A percentile compares a stretch with the other conserved stretches of the same genome.
phyloP scores from a whole-genome alignment of 352 stramenopile species.

The Aphanomyces cochlioides region DNA sequence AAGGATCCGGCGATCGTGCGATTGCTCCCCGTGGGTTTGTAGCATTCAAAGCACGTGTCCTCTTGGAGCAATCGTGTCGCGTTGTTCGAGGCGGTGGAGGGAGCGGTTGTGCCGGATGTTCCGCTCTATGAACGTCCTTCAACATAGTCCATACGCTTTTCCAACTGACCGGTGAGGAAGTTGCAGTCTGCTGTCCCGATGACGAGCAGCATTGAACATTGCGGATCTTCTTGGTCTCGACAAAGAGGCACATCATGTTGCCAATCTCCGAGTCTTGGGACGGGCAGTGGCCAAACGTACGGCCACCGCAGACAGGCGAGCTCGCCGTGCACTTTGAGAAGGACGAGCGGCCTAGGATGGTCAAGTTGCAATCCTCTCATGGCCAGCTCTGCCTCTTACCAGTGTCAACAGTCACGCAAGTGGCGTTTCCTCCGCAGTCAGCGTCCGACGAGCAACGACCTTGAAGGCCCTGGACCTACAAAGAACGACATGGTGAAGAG shows the following conservation, averaged over 20 bases:
- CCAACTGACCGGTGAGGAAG: no score
- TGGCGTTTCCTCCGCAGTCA: neutral
- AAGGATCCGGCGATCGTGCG: conserved; percentile 2
- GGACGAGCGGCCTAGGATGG: neutral
- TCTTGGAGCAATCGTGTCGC: neutral
- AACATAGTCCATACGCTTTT: no score
- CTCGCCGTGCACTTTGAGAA: conserved; percentile 11
- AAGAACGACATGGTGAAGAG: neutral
- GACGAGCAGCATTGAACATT: conserved; percentile 13
- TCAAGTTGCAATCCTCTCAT: neutral
- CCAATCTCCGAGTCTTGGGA: conserved; percentile 15
- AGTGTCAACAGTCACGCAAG: conserved; percentile 9
- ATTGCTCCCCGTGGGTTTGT: neutral
- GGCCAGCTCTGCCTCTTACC: neutral
- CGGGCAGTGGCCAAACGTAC: conserved; percentile 21
- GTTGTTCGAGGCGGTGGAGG: neutral
- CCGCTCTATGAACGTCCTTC: no score
- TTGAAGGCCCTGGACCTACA: neutral
- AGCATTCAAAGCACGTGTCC: conserved; percentile 6
- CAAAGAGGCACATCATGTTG: neutral
- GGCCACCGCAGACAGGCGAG: neutral
- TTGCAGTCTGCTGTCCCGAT: neutral
- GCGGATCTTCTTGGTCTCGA: conserved; percentile 5
- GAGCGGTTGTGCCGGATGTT: no score
- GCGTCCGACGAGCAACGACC: neutral